Percentiles rank a stretch among this genome's conserved stretches.
These are phyloP conservation scores for Globisporangium radiosum DNA, from an alignment of 352 stramenopile genomes.

Conservation along the genomic window DNA sequence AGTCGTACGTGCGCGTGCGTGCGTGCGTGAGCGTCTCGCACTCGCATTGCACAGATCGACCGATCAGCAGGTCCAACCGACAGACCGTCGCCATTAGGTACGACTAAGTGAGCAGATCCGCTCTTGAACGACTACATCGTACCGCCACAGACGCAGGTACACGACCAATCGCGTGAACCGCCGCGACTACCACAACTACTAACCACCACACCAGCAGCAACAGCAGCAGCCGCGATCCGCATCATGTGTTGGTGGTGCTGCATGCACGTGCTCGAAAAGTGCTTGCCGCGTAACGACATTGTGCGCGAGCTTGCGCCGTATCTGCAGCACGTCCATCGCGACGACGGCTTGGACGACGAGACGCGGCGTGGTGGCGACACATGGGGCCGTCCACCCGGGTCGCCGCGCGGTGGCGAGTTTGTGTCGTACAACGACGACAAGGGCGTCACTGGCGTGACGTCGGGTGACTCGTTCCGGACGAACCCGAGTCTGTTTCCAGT, in stretches of 20 bases:
- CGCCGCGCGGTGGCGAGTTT: slow-evolving; percentile 38
- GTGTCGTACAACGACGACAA: slow-evolving; percentile 45
- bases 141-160: not conserved
- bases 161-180: too few species aligned
- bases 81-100: too few species aligned
- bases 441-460: slow-evolving; percentile 36
- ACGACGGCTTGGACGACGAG: slow-evolving; percentile 61
- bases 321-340: slow-evolving; percentile 75
- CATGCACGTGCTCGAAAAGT: slow-evolving; percentile 84
- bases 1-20: too few species aligned
- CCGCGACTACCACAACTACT: too few species aligned
- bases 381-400: slow-evolving; percentile 30
- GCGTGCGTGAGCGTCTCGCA: too few species aligned
- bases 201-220: not conserved
- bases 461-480: slow-evolving; percentile 52
- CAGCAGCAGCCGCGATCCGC: too few species aligned
- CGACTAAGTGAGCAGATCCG: too few species aligned
- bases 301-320: slow-evolving; percentile 82
- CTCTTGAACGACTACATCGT: too few species aligned
- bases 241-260: slow-evolving; percentile 87
- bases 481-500: slow-evolving; percentile 35
- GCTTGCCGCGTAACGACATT: slow-evolving; percentile 82
- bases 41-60: too few species aligned
- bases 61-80: too few species aligned
- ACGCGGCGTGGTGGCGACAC: slow-evolving; percentile 27